Conservation (phyloP, 2,329 filamentous ascomycete genomes). For the Alternaria sp. region DNA sequence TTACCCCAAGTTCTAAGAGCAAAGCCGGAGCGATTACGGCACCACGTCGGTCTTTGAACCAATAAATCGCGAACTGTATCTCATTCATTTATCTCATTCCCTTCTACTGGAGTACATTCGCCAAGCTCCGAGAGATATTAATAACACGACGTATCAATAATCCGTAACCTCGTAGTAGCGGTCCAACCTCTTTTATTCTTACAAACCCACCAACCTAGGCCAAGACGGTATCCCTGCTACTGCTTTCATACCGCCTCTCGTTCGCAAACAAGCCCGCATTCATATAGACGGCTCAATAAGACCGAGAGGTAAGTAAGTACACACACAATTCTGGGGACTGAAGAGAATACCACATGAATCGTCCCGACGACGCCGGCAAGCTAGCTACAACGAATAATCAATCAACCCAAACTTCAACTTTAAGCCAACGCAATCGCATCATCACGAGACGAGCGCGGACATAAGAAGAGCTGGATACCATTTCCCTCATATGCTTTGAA, state of each 20-base stretch:
- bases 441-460: too few species aligned
- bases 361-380: too few species aligned
- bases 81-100: background rate
- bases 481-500: too few species aligned
- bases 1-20: background rate
- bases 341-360: background rate
- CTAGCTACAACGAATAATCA: too few species aligned
- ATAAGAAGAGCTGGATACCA: too few species aligned
- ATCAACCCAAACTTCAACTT: background rate
- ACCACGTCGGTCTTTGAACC: background rate
- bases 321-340: background rate
- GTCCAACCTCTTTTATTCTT: background rate
- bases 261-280: background rate
- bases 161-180: background rate
- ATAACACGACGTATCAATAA: background rate
- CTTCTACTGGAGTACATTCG: background rate
- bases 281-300: background rate
- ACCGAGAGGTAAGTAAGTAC: background rate
- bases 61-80: background rate
- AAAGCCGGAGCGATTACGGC: background rate
- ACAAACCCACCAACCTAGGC: background rate
- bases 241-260: background rate
- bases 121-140: constrained; percentile 7
- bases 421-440: background rate
- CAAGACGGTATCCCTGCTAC: background rate